Conservation (phyloP, 2,329 filamentous ascomycete genomes). For the Pseudocercospora cruenta region DNA sequence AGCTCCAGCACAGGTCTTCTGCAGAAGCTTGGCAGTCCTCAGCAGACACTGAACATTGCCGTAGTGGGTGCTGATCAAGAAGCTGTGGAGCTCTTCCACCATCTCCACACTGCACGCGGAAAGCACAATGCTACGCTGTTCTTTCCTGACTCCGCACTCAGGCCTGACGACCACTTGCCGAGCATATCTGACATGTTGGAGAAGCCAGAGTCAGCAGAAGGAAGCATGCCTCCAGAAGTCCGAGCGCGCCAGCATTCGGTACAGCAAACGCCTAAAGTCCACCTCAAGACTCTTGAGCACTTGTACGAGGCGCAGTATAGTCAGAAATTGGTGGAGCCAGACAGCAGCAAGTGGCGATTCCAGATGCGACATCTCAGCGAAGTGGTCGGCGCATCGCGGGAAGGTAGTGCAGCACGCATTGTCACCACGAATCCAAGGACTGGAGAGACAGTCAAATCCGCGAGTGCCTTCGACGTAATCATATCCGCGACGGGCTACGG, state of each 20-base stretch:
- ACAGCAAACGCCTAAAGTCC: slow-evolving; percentile 23
- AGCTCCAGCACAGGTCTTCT: slow-evolving; percentile 23
- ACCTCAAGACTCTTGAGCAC: slow-evolving; percentile 28
- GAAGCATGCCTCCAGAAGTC: slow-evolving; percentile 27
- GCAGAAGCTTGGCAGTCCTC: slow-evolving; percentile 20
- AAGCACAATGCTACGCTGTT: slow-evolving; percentile 31
- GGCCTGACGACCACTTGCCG: slow-evolving; percentile 29
- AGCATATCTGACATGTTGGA: slow-evolving; percentile 23
- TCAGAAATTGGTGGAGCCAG: slow-evolving; percentile 26
- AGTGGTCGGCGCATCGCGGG: slow-evolving; percentile 20
- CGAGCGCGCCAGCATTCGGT: slow-evolving; percentile 20
- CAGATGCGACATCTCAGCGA: slow-evolving; percentile 23
- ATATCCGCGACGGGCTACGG: slow-evolving; percentile 29
- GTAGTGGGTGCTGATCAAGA: slow-evolving; percentile 33
- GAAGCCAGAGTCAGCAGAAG: slow-evolving; percentile 14
- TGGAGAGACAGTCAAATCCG: slow-evolving; percentile 14
- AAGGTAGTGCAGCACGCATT: slow-evolving; percentile 21
- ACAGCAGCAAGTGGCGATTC: slow-evolving; percentile 30
- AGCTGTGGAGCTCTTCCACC: slow-evolving; percentile 32
- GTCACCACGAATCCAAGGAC: slow-evolving; percentile 23
- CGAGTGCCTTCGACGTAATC: slow-evolving; percentile 26
- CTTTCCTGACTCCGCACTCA: slow-evolving; percentile 28
- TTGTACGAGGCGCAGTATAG: slow-evolving; percentile 32
- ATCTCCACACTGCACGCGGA: slow-evolving; percentile 26
- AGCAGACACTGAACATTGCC: slow-evolving; percentile 27